Evolutionary conservation across 139 green algal genomes (phyloP).

Genomic region (Chlamydomonas asymmetrica): DNA sequence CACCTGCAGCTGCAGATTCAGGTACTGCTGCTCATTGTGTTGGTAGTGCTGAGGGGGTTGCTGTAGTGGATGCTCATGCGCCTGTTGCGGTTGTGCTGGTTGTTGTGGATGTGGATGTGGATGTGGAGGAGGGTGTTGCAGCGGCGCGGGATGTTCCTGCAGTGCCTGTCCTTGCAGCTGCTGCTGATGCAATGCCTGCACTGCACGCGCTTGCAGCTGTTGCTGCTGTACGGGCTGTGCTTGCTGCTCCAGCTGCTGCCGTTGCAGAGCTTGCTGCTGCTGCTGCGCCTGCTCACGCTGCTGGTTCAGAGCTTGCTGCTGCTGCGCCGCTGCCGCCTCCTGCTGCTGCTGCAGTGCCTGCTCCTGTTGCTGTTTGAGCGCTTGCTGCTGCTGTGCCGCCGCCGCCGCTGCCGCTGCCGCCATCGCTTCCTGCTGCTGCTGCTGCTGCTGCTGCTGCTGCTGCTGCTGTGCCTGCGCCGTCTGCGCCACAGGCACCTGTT

Average conservation of each 20-base stretch:
- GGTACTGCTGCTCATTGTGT: neutral
- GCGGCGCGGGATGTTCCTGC: neutral
- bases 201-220: neutral
- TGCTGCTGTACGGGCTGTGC: slow-evolving; percentile 1
- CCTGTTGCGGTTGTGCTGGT: slow-evolving; percentile 4
- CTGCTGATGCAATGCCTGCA: neutral
- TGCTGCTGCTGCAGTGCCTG: slow-evolving; percentile 5
- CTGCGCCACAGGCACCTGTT: too few species aligned
- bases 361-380: neutral
- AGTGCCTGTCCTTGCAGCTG: neutral
- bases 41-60: neutral
- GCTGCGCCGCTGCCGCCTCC: neutral
- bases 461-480: too few species aligned
- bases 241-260: neutral
- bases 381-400: neutral
- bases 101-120: neutral
- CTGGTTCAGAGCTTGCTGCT: slow-evolving; percentile 1
- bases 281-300: neutral
- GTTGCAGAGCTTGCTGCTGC: neutral
- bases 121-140: neutral
- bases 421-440: too few species aligned
- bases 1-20: neutral
- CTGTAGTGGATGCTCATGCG: neutral
- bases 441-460: too few species aligned
- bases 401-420: too few species aligned